phyloP scores from a whole-genome alignment of 768 basidiomycete species.

The Gymnopilus dilepis region DNA sequence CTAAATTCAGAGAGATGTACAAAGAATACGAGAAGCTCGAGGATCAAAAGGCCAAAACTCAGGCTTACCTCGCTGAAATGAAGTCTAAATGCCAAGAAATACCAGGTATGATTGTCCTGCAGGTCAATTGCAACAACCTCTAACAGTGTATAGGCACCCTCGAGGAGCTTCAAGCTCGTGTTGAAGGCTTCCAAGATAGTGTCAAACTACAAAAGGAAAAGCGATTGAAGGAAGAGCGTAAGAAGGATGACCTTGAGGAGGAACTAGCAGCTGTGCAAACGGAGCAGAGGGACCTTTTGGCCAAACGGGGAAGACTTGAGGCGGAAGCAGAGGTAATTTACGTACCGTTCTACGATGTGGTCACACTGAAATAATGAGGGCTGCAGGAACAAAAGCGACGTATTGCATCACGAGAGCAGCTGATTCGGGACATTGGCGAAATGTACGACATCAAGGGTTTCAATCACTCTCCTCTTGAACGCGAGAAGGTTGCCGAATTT shows the following conservation, averaged over 20 bases:
- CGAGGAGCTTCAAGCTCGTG: slow-evolving; percentile 65
- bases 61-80: slow-evolving; percentile 65
- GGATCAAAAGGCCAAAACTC: slow-evolving; percentile 65
- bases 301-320: slow-evolving; percentile 67
- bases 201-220: slow-evolving; percentile 56
- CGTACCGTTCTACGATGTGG: neutral
- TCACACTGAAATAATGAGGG: slow-evolving; percentile 1
- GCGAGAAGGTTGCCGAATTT: slow-evolving; percentile 77
- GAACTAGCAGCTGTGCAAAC: slow-evolving; percentile 54
- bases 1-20: slow-evolving; percentile 87
- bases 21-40: slow-evolving; percentile 49
- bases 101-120: slow-evolving; percentile 52
- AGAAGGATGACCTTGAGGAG: slow-evolving; percentile 66
- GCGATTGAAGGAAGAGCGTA: slow-evolving; percentile 50
- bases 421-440: slow-evolving; percentile 72
- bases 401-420: slow-evolving; percentile 69
- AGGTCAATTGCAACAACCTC: neutral
- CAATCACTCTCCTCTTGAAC: slow-evolving; percentile 69
- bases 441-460: slow-evolving; percentile 78
- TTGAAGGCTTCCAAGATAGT: slow-evolving; percentile 65
- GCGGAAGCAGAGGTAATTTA: slow-evolving; percentile 72
- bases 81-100: slow-evolving; percentile 71
- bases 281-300: slow-evolving; percentile 60
- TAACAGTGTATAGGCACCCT: slow-evolving; percentile 61
- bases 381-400: slow-evolving; percentile 75